Evolutionary conservation across 495 filamentous ascomycete genomes (phyloP).

Genomic region (Xylaria sp.): DNA sequence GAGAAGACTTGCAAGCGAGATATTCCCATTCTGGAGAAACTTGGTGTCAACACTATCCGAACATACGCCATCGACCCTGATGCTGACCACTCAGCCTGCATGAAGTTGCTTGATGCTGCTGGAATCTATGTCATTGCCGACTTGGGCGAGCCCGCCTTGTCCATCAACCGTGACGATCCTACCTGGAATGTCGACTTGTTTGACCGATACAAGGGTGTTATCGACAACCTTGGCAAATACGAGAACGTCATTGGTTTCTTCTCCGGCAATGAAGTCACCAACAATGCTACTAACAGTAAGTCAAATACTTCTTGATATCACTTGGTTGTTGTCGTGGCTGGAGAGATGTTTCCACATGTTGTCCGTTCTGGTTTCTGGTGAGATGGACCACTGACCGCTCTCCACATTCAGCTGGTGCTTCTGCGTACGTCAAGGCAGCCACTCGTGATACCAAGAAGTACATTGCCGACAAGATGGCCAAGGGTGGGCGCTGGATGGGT

Average conservation of each 20-base stretch:
- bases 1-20: conserved; percentile 75
- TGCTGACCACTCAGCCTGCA: conserved; percentile 80
- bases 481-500: conserved; percentile 76
- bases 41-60: conserved; percentile 89
- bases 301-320: neutral
- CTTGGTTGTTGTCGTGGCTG: neutral
- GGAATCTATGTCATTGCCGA: conserved; percentile 96
- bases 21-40: conserved; percentile 75
- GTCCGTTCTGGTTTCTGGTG: neutral
- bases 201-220: conserved; percentile 78
- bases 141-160: conserved; percentile 76
- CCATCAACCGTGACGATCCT: conserved; percentile 83
- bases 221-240: conserved; percentile 81
- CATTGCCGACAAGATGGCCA: conserved; percentile 68
- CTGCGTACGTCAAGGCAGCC: conserved; percentile 94
- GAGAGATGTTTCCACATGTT: neutral
- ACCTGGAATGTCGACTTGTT: conserved; percentile 78
- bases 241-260: conserved; percentile 94
- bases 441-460: conserved; percentile 94
- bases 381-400: neutral
- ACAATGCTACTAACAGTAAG: conserved; percentile 74
- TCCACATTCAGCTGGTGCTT: conserved; percentile 62
- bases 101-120: conserved; percentile 79
- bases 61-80: conserved; percentile 90
- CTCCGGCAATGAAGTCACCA: conserved; percentile 95